Evolutionary conservation across 2,329 filamentous ascomycete species (phyloP).

Genomic region (Phialocephala subalpina): DNA sequence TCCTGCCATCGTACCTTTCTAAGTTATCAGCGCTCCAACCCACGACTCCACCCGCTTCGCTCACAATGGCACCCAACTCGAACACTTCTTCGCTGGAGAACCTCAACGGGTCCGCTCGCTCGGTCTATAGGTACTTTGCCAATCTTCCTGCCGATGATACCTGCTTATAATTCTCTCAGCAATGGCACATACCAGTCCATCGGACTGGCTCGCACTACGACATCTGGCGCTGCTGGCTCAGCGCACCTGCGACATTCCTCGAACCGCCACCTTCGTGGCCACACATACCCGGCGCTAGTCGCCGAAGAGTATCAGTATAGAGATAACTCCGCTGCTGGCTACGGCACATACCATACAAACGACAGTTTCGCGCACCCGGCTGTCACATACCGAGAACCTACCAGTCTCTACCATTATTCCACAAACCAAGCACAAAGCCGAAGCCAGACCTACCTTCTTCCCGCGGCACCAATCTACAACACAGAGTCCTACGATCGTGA

Average conservation of each 20-base stretch:
- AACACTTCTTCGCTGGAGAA: neutral
- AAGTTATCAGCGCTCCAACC: neutral
- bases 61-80: neutral
- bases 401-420: neutral
- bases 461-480: neutral
- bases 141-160: neutral
- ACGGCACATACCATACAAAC: neutral
- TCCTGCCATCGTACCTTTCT: neutral
- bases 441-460: slow-evolving; percentile 1
- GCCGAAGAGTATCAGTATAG: slow-evolving; percentile 6
- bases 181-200: neutral
- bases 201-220: neutral
- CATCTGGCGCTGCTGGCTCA: neutral
- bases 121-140: neutral
- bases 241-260: neutral
- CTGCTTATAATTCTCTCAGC: neutral
- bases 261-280: neutral
- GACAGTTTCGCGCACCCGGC: neutral
- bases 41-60: neutral
- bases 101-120: neutral
- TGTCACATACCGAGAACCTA: neutral
- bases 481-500: neutral
- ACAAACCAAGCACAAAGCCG: neutral
- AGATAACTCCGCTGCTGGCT: slow-evolving; percentile 1
- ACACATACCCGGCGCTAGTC: neutral